Conservation (phyloP, 2,329 filamentous ascomycete species). For the Torrubiella hemipterigena region DNA sequence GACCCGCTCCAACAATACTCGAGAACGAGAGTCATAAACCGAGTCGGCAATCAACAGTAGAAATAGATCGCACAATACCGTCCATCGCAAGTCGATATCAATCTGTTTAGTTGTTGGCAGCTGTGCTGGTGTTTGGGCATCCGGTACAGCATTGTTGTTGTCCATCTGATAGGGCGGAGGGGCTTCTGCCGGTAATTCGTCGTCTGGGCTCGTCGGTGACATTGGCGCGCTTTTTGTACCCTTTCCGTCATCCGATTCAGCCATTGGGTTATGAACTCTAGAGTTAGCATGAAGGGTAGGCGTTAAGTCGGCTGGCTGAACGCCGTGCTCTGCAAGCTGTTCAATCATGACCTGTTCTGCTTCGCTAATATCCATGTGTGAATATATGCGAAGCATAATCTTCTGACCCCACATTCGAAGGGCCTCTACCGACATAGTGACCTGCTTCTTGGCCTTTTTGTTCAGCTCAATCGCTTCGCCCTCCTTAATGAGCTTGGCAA, state of each 20-base stretch:
- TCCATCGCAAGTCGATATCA: conserved; percentile 95
- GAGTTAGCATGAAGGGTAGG: conserved; percentile 84
- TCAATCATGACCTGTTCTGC: conserved; percentile 98
- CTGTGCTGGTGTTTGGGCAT: conserved; percentile 72
- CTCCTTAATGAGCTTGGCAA: conserved; percentile 65
- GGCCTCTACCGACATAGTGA: conserved; percentile 59
- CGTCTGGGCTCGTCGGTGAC: conserved; percentile 14
- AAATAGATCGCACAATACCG: conserved; percentile 90
- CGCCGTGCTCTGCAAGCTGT: conserved; percentile 85
- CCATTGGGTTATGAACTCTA: conserved; percentile 85
- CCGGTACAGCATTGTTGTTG: conserved; percentile 59
- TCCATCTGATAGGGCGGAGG: conserved; percentile 52
- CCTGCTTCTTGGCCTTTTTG: conserved; percentile 59
- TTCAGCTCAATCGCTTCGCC: conserved; percentile 49
- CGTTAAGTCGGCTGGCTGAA: conserved; percentile 72
- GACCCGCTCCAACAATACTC: conserved; percentile 72
- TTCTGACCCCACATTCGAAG: conserved; percentile 96
- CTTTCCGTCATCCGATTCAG: conserved; percentile 24
- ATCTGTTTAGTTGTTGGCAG: conserved; percentile 72
- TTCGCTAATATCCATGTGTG: conserved; percentile 90
- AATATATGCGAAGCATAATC: conserved; percentile 91
- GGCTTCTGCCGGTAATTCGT: conserved; percentile 36
- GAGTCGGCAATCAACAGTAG: conserved; percentile 94
- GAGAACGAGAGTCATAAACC: conserved; percentile 79
- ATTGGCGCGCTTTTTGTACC: too few species aligned